A percentile compares a stretch with the other conserved stretches of the same genome.
Evolutionary conservation across 2,329 filamentous ascomycete species (phyloP).

Genomic region (Xylaria sp.): DNA sequence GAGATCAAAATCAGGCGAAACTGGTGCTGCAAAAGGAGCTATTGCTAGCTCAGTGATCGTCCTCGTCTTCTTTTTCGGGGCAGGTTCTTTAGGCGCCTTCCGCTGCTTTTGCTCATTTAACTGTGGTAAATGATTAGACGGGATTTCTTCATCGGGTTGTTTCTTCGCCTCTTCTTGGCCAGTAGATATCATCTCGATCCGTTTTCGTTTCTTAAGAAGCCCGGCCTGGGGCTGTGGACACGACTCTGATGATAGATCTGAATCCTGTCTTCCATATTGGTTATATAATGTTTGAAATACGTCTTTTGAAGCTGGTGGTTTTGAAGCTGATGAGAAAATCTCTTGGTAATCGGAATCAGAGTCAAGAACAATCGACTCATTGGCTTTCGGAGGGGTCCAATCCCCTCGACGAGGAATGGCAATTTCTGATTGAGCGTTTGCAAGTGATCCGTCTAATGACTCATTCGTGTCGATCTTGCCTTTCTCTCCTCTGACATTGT

Average conservation of each 20-base stretch:
- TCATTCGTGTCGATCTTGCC: not conserved
- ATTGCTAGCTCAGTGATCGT: conserved; percentile 84
- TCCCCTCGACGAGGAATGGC: conserved; percentile 67
- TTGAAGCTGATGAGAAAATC: conserved; percentile 45
- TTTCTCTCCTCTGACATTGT: not conserved
- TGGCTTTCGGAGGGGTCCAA: conserved; percentile 74
- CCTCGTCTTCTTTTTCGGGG: conserved; percentile 73
- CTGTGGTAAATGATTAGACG: conserved; percentile 31
- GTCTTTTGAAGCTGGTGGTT: conserved; percentile 39
- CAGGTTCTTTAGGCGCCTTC: conserved; percentile 60
- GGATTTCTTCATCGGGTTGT: conserved; percentile 46
- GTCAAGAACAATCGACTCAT: conserved; percentile 46
- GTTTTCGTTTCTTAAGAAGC: conserved; percentile 65
- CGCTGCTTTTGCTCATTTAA: conserved; percentile 41
- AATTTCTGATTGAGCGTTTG: conserved; percentile 47
- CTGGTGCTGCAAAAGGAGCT: conserved; percentile 67
- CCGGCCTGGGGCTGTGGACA: conserved; percentile 38
- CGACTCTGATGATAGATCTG: conserved; percentile 11
- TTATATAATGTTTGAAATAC: conserved; percentile 59
- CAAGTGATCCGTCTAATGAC: not conserved
- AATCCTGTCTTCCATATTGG: conserved; percentile 53
- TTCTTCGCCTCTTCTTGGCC: conserved; percentile 41
- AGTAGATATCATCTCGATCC: conserved; percentile 61
- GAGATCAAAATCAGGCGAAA: conserved; percentile 50
- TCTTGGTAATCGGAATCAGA: conserved; percentile 50